phyloP scores from a whole-genome alignment of 352 stramenopile species.

The Peronospora destructor region DNA sequence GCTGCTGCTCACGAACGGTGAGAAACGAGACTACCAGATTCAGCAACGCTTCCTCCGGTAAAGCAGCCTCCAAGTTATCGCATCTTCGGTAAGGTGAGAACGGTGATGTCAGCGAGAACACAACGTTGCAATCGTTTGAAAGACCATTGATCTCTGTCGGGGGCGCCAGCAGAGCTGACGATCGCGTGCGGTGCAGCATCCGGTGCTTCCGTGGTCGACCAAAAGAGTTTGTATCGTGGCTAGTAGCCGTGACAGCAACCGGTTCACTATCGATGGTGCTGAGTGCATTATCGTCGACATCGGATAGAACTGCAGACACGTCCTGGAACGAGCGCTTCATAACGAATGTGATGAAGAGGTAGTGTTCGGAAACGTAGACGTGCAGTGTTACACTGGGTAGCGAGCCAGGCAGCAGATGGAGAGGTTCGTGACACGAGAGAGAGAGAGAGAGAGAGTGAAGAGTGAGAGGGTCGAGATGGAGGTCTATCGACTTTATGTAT shows the following conservation, averaged over 20 bases:
- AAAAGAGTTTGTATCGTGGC: conserved; percentile 15
- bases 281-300: conserved; percentile 9
- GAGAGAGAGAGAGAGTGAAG: conserved; percentile 25
- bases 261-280: conserved; percentile 10
- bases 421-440: conserved; percentile 21
- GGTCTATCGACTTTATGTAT: conserved; percentile 20
- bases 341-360: conserved; percentile 14
- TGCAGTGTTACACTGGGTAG: conserved; percentile 3
- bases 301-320: conserved; percentile 17
- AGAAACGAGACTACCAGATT: conserved; percentile 58
- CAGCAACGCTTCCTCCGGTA: conserved; percentile 58
- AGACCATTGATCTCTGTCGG: not conserved
- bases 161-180: conserved; percentile 11
- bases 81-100: conserved; percentile 15
- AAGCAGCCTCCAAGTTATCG: conserved; percentile 28
- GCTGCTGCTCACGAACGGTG: conserved; percentile 69
- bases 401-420: conserved; percentile 30
- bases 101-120: conserved; percentile 10
- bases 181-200: conserved; percentile 10
- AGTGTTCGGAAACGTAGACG: conserved; percentile 11
- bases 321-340: conserved; percentile 52
- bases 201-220: conserved; percentile 22
- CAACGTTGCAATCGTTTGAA: conserved; percentile 4
- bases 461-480: conserved; percentile 30
- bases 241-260: conserved; percentile 8